These are phyloP conservation scores for Actinidia chinensis DNA, from an alignment of 179 eudicot genomes.

Conservation along the genomic window DNA sequence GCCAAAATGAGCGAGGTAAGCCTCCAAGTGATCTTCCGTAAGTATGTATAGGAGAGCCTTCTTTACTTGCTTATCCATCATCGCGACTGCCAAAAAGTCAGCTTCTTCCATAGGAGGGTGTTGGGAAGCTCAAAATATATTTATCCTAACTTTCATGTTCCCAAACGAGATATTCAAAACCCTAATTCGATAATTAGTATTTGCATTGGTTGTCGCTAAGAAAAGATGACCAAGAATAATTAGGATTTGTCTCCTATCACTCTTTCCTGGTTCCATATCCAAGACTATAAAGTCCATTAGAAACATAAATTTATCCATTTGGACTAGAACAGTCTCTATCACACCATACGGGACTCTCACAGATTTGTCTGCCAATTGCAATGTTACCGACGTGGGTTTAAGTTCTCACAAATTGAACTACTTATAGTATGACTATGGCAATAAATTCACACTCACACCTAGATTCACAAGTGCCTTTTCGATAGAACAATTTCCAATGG, in stretches of 20 bases:
- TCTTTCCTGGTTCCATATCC: not conserved
- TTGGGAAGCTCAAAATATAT: not conserved
- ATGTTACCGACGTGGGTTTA: not conserved
- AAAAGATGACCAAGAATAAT: not conserved
- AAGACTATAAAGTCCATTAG: not conserved
- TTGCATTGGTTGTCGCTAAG: not conserved
- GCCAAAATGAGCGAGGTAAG: not conserved
- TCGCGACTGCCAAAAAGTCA: not conserved
- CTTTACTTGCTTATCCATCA: not conserved
- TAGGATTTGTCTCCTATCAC: too few relatives aligned
- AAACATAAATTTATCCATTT: not conserved
- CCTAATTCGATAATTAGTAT: not conserved
- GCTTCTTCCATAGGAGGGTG: not conserved
- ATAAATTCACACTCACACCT: not conserved
- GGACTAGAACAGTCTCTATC: not conserved
- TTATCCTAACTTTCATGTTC: not conserved
- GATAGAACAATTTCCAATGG: not conserved
- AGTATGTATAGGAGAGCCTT: not conserved
- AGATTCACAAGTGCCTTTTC: not conserved
- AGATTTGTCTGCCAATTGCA: not conserved
- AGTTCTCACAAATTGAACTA: not conserved
- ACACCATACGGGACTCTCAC: not conserved
- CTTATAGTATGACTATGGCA: not conserved
- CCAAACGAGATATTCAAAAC: not conserved
- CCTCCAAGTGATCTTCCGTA: not conserved